Evolutionary conservation across 148 eudicot species (phyloP).

Genomic region (Vaccinium myrtillus): DNA sequence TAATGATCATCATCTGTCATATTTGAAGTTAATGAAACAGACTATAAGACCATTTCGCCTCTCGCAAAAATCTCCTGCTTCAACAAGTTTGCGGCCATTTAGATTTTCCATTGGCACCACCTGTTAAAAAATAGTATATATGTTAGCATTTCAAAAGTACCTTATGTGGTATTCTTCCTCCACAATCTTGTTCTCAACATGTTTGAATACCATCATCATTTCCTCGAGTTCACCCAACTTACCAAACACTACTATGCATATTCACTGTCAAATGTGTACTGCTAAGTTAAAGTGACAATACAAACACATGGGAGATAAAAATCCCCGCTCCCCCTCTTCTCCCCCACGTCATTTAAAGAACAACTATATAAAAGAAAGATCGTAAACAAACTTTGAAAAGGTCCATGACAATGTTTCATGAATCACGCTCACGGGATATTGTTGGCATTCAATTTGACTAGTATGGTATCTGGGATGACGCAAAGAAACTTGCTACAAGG

Average conservation of each 20-base stretch:
- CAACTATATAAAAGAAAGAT: not conserved
- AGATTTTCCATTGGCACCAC: slow-evolving; percentile 91
- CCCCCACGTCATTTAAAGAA: not conserved
- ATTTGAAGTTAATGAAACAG: slow-evolving; percentile 14
- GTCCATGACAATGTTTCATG: not conserved
- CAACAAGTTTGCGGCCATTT: slow-evolving; percentile 93
- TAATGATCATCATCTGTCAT: slow-evolving; percentile 11
- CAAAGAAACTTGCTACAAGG: not conserved
- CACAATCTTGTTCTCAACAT: not conserved
- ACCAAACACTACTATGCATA: not conserved
- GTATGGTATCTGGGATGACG: not conserved
- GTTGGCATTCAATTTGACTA: not conserved
- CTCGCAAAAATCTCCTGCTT: slow-evolving; percentile 92
- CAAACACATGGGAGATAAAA: not conserved
- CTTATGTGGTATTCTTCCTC: not conserved
- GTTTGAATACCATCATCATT: not conserved
- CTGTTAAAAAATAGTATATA: slow-evolving; percentile 33
- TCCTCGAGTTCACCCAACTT: not conserved
- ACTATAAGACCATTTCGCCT: slow-evolving; percentile 75
- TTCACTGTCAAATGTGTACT: not conserved
- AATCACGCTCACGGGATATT: not conserved
- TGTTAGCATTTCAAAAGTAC: slow-evolving; percentile 2
- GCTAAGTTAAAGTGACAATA: not conserved
- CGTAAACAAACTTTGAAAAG: slow-evolving; percentile 5
- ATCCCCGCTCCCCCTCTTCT: no score